Conservation (phyloP, 352 stramenopile species). For the Thalassiosira livingstoniorum region DNA sequence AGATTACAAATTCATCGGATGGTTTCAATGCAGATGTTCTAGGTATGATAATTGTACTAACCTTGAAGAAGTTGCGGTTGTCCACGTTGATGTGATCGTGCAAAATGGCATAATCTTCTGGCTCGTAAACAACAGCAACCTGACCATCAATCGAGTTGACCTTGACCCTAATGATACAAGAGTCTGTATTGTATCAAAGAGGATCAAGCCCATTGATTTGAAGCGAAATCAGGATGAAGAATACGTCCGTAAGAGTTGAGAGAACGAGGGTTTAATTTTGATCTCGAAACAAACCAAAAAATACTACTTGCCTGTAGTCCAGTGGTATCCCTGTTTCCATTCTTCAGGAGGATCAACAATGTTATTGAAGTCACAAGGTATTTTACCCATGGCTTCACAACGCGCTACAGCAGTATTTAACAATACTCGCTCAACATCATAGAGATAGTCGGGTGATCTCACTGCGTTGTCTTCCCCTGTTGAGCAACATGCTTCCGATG, state of each 20-base stretch:
- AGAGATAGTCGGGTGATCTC: slow-evolving; percentile 43
- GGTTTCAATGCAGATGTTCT: too few species aligned
- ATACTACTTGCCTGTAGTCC: slow-evolving; percentile 46
- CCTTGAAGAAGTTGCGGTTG: slow-evolving; percentile 64
- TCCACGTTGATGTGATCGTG: slow-evolving; percentile 45
- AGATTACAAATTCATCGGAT: too few species aligned
- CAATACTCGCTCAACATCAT: slow-evolving; percentile 52
- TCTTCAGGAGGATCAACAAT: slow-evolving; percentile 40
- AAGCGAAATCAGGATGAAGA: too few species aligned
- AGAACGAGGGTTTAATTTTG: too few species aligned
- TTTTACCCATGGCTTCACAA: slow-evolving; percentile 38
- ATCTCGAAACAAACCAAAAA: too few species aligned
- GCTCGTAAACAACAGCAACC: slow-evolving; percentile 61
- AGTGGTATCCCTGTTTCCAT: slow-evolving; percentile 49
- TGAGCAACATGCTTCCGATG: slow-evolving; percentile 46
- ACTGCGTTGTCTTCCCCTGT: slow-evolving; percentile 37
- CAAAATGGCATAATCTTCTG: slow-evolving; percentile 30
- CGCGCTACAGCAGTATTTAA: slow-evolving; percentile 40
- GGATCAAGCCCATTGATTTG: too few species aligned
- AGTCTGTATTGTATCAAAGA: too few species aligned
- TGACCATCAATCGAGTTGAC: slow-evolving; percentile 62
- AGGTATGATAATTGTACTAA: slow-evolving; percentile 16
- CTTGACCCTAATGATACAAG: too few species aligned
- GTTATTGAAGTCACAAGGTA: slow-evolving; percentile 50
- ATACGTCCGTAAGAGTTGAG: too few species aligned